Evolutionary conservation across 192 early-diverging fungal genomes (phyloP).

Genomic region (Backusella luteola): DNA sequence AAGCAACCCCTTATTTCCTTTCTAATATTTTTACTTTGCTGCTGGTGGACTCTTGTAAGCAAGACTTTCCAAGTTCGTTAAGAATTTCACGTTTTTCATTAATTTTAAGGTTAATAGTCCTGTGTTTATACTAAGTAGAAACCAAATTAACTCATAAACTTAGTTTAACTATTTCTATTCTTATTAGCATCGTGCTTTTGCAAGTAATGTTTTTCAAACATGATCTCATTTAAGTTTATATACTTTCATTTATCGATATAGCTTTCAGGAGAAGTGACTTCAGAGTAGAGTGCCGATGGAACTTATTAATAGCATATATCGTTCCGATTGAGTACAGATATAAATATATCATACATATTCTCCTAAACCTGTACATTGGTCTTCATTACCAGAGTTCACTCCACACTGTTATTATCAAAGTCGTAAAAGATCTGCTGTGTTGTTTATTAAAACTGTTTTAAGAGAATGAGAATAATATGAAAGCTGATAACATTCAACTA

Average conservation of each 20-base stretch:
- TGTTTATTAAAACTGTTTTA: too few relatives aligned
- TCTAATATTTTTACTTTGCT: background rate
- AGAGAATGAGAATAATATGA: too few relatives aligned
- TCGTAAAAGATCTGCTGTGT: too few relatives aligned
- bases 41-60: background rate
- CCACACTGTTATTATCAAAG: too few relatives aligned
- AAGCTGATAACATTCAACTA: too few relatives aligned
- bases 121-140: background rate
- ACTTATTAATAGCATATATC: background rate
- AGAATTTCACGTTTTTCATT: background rate
- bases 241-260: background rate
- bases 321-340: background rate
- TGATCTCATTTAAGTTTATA: background rate
- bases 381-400: too few relatives aligned
- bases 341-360: background rate
- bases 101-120: background rate
- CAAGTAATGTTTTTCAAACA: background rate
- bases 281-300: background rate
- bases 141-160: background rate
- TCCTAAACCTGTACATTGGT: background rate
- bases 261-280: background rate
- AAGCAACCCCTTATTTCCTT: background rate
- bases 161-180: background rate
- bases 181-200: background rate
- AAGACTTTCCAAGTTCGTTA: background rate